These are phyloP conservation scores for Ramaria rubella DNA, from an alignment of 768 basidiomycete genomes.

Conservation along the genomic window DNA sequence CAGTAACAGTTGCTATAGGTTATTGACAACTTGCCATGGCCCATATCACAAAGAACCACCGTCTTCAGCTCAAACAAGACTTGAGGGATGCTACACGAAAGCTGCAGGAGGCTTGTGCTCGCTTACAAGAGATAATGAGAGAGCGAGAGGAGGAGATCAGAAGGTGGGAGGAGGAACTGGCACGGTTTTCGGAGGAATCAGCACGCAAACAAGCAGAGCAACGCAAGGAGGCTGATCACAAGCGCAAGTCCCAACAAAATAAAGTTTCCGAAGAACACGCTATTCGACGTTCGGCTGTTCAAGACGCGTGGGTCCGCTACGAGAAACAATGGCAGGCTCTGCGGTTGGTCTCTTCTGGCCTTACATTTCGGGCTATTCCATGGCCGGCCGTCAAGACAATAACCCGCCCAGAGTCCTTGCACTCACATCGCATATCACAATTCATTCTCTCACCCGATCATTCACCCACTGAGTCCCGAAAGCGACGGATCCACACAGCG, in stretches of 20 bases:
- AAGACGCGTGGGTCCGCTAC: conserved; percentile 57
- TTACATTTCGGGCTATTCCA: conserved; percentile 59
- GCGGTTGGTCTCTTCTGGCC: conserved; percentile 17
- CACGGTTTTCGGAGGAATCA: conserved; percentile 33
- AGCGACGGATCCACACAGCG: conserved; percentile 37
- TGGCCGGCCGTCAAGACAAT: conserved; percentile 56
- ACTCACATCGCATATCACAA: conserved; percentile 40
- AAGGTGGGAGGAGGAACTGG: conserved; percentile 41
- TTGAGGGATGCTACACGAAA: not conserved
- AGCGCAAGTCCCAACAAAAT: not conserved
- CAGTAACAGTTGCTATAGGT: no score
- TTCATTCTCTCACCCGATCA: conserved; percentile 63
- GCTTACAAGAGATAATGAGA: conserved; percentile 40
- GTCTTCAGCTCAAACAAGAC: not conserved
- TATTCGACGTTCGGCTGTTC: conserved; percentile 29
- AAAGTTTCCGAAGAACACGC: not conserved
- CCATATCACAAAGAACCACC: not conserved
- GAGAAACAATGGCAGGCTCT: conserved; percentile 58
- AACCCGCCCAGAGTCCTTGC: conserved; percentile 42
- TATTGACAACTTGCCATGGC: not conserved
- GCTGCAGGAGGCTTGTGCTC: conserved; percentile 20
- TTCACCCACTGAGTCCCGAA: conserved; percentile 42
- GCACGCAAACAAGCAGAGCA: conserved; percentile 42
- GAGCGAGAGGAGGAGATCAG: conserved; percentile 47
- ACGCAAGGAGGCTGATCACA: conserved; percentile 35